Evolutionary conservation across 306 rosid genomes (phyloP).

Genomic region (Inga oerstediana): DNA sequence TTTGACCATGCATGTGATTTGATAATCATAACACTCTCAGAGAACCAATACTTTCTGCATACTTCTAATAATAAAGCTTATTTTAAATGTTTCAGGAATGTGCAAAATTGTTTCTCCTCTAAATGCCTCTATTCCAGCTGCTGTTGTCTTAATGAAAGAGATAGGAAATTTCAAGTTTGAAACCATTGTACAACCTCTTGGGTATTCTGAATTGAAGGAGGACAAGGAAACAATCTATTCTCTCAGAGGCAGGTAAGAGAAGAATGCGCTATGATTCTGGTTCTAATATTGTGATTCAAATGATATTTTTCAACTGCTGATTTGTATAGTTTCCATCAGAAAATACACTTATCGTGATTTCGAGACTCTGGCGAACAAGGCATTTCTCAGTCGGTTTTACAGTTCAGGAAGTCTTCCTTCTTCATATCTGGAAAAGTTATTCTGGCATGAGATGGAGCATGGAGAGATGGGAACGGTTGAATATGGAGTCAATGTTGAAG

Average conservation of each 20-base stretch:
- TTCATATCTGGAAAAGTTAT: conserved; percentile 39
- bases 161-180: conserved; percentile 42
- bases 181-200: conserved; percentile 45
- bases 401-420: conserved; percentile 32
- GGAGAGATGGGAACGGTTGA: conserved; percentile 37
- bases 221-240: conserved; percentile 16
- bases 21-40: not conserved
- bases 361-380: conserved; percentile 36
- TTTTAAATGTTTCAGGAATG: conserved; percentile 41
- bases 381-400: conserved; percentile 28
- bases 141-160: conserved; percentile 38
- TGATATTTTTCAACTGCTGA: not conserved
- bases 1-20: not conserved
- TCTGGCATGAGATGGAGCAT: conserved; percentile 43
- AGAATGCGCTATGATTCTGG: not conserved
- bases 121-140: conserved; percentile 38
- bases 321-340: conserved; percentile 25
- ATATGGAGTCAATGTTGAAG: conserved; percentile 48
- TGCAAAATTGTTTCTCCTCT: conserved; percentile 47
- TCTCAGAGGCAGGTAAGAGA: conserved; percentile 39
- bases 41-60: not conserved
- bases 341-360: conserved; percentile 42
- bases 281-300: not conserved
- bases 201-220: conserved; percentile 36
- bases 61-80: not conserved